A percentile compares a stretch with the other conserved stretches of the same genome.
phyloP scores from a whole-genome alignment of 2,329 filamentous ascomycete species.

The Beauveria brongniartii region DNA sequence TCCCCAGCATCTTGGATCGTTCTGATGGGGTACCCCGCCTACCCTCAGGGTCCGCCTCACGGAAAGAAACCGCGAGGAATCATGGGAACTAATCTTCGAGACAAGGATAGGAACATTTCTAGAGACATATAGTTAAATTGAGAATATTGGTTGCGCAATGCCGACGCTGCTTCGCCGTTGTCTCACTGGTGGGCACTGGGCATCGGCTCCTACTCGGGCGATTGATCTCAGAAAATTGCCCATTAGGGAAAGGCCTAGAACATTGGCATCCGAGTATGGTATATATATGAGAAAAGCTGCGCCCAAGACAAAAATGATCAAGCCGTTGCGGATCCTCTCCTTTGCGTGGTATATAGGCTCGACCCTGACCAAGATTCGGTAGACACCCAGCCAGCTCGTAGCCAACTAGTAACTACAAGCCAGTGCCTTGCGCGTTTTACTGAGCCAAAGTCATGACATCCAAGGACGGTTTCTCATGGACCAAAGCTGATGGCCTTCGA shows the following conservation, averaged over 20 bases:
- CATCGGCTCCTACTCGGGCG: background rate
- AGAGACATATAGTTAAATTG: background rate
- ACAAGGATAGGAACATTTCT: too few relatives aligned
- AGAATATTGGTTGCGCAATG: background rate
- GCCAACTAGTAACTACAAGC: too few relatives aligned
- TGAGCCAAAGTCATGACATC: slow-evolving; percentile 18
- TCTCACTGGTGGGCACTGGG: background rate
- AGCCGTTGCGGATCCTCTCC: background rate
- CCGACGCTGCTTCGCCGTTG: background rate
- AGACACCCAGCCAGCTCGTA: too few relatives aligned
- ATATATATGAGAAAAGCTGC: background rate
- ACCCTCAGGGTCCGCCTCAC: too few relatives aligned
- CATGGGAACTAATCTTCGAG: too few relatives aligned
- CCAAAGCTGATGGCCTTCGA: slow-evolving; percentile 20
- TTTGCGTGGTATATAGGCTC: too few relatives aligned
- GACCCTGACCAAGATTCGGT: too few relatives aligned
- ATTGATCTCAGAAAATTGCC: background rate
- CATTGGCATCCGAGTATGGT: background rate
- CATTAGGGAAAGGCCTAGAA: background rate
- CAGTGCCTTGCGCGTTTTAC: too few relatives aligned
- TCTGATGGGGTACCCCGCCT: too few relatives aligned
- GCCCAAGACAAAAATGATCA: background rate
- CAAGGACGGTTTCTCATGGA: slow-evolving; percentile 25
- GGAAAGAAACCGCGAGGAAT: too few relatives aligned
- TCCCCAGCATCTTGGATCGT: too few relatives aligned